Evolutionary conservation across 163 green algal genomes (phyloP).

Genomic region (Prototheca wickerhamii): DNA sequence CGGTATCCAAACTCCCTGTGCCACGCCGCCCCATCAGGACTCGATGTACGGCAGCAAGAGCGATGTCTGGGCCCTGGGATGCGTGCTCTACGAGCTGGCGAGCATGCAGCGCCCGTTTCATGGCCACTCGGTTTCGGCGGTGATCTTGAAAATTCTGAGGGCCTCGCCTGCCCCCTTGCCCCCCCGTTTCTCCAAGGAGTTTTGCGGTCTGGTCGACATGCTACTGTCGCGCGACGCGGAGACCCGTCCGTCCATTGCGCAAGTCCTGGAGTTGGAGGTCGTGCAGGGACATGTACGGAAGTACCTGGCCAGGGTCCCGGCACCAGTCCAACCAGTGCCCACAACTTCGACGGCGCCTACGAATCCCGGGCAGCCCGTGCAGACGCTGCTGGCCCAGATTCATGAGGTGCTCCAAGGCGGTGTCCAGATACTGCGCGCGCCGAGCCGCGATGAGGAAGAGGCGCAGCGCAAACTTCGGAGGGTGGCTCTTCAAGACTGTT

Average conservation of each 20-base stretch:
- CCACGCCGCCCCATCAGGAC: no score
- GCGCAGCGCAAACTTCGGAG: background rate
- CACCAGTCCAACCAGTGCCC: background rate
- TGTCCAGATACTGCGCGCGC: background rate
- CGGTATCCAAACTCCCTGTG: no score
- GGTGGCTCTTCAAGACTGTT: background rate
- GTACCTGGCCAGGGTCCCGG: background rate
- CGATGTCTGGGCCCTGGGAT: conserved; percentile 62
- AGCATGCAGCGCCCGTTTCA: conserved; percentile 17
- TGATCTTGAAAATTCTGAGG: conserved; percentile 23
- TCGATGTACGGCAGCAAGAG: conserved; percentile 48
- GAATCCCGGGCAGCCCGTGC: background rate
- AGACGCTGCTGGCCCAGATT: background rate
- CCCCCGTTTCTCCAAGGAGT: conserved; percentile 20
- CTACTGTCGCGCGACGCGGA: conserved; percentile 22
- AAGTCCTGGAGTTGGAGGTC: conserved; percentile 9
- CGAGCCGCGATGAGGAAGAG: background rate
- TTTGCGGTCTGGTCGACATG: conserved; percentile 18
- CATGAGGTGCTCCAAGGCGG: background rate
- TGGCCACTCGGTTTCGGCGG: conserved; percentile 16
- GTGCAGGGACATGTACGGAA: conserved; percentile 13
- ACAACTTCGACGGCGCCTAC: background rate
- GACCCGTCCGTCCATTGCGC: conserved; percentile 5
- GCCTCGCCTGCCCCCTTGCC: conserved; percentile 29
- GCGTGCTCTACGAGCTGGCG: conserved; percentile 50